These are phyloP conservation scores for Cruciata laevipes DNA, from an alignment of 257 asterid species.

Conservation along the genomic window DNA sequence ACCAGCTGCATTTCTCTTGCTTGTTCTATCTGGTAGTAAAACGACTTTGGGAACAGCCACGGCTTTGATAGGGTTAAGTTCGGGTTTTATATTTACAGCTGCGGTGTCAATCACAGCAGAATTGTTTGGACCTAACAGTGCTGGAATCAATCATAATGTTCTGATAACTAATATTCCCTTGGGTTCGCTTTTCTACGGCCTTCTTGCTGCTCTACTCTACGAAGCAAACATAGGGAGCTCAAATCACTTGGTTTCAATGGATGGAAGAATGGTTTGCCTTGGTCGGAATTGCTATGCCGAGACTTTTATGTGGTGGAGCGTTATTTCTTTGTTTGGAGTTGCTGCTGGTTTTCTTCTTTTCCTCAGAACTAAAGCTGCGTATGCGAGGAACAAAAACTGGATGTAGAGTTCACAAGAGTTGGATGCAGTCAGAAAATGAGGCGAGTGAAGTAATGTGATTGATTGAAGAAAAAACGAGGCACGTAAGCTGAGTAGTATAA, in stretches of 20 bases:
- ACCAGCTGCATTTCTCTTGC: slow-evolving; percentile 46
- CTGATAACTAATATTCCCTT: slow-evolving; percentile 60
- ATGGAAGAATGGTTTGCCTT: slow-evolving; percentile 45
- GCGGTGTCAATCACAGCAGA: slow-evolving; percentile 59
- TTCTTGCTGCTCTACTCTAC: slow-evolving; percentile 49
- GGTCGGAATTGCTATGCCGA: slow-evolving; percentile 46
- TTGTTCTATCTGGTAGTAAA: slow-evolving; percentile 36
- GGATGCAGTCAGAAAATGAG: neutral
- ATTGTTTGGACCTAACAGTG: slow-evolving; percentile 57
- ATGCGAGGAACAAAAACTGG: slow-evolving; percentile 28
- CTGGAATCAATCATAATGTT: slow-evolving; percentile 60
- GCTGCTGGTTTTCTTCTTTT: slow-evolving; percentile 40
- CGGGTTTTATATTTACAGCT: slow-evolving; percentile 51
- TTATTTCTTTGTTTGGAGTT: slow-evolving; percentile 47
- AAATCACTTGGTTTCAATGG: slow-evolving; percentile 18
- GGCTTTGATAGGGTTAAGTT: slow-evolving; percentile 53
- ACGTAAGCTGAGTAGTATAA: too few species aligned
- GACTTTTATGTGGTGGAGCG: slow-evolving; percentile 59
- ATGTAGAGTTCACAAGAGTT: neutral
- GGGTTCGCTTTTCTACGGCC: slow-evolving; percentile 60
- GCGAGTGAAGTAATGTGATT: neutral
- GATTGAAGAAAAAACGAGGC: neutral
- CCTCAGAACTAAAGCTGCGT: slow-evolving; percentile 43
- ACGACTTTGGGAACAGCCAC: slow-evolving; percentile 36
- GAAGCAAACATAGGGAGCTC: slow-evolving; percentile 44